Percentiles rank a stretch among this genome's conserved stretches.
Evolutionary conservation across 352 stramenopile genomes (phyloP).

Genomic region (Blastocystis sp.): DNA sequence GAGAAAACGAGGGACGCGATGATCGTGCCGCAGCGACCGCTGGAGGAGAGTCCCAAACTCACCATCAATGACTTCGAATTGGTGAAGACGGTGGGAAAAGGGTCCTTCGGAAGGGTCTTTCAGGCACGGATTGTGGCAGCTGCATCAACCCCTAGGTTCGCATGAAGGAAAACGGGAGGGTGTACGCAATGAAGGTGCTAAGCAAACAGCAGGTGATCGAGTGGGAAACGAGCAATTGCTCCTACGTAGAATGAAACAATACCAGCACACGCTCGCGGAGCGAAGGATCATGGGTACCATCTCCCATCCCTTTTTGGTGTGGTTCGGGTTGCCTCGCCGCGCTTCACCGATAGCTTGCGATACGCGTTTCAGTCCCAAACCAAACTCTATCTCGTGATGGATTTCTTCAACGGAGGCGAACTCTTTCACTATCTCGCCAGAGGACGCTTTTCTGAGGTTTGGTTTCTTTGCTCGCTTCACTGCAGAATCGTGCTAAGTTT

Average conservation of each 20-base stretch:
- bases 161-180: conserved; percentile 89
- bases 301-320: conserved; percentile 89
- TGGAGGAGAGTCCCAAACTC: conserved; percentile 79
- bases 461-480: conserved; percentile 79
- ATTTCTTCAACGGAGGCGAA: conserved; percentile 88
- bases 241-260: conserved; percentile 80
- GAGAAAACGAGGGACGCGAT: conserved; percentile 13
- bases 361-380: conserved; percentile 87
- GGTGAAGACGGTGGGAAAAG: conserved; percentile 89
- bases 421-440: conserved; percentile 87
- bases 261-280: conserved; percentile 85
- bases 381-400: conserved; percentile 88
- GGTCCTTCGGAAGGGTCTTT: conserved; percentile 88
- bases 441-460: conserved; percentile 86
- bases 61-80: conserved; percentile 88
- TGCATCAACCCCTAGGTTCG: conserved; percentile 78
- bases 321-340: neutral
- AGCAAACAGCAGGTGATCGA: conserved; percentile 90
- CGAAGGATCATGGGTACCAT: conserved; percentile 84
- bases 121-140: conserved; percentile 57
- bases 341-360: conserved; percentile 80
- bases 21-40: neutral
- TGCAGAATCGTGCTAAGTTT: conserved; percentile 83
- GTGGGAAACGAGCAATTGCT: neutral
- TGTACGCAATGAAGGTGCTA: conserved; percentile 94